phyloP scores from a whole-genome alignment of 2,329 filamentous ascomycete genomes.

The Graphilbum fragrans region DNA sequence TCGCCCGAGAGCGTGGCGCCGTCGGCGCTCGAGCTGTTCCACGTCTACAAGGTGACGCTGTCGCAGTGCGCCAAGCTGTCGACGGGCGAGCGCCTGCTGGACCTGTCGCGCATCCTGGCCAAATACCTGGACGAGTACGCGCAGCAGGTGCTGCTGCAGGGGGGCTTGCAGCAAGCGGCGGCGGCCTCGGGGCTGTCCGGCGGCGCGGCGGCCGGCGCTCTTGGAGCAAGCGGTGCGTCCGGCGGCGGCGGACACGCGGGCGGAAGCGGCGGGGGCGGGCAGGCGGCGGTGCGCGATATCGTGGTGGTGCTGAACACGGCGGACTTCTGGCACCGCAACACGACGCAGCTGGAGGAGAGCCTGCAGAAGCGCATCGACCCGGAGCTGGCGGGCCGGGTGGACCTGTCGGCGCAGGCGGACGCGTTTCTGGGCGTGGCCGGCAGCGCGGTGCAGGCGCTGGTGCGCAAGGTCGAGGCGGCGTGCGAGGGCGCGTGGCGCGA shows the following conservation, averaged over 20 bases:
- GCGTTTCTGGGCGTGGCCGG: constrained; percentile 91
- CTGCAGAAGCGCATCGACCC: constrained; percentile 83
- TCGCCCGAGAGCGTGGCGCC: constrained; percentile 78
- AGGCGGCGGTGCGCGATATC: constrained; percentile 52
- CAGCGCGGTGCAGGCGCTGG: constrained; percentile 70
- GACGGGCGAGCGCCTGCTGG: constrained; percentile 74
- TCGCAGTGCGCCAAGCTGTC: constrained; percentile 95
- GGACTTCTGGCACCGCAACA: constrained; percentile 93
- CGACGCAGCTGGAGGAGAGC: constrained; percentile 85
- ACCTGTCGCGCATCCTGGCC: constrained; percentile 73
- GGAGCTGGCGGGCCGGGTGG: constrained; percentile 62
- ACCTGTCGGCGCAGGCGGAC: constrained; percentile 87
- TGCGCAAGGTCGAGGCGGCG: constrained; percentile 69
- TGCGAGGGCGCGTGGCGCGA: constrained; percentile 87
- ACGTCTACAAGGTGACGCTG: constrained; percentile 87
- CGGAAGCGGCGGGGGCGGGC: constrained; percentile 19
- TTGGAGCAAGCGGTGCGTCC: neutral
- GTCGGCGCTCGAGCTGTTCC: constrained; percentile 92
- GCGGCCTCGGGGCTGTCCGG: neutral
- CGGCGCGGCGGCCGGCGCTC: neutral
- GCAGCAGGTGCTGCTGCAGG: constrained; percentile 75
- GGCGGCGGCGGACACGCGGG: neutral
- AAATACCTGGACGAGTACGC: constrained; percentile 95
- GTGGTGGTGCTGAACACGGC: constrained; percentile 89
- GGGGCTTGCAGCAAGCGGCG: constrained; percentile 26